phyloP scores from a whole-genome alignment of 805 yeast species.

The Candida tibetensis region DNA sequence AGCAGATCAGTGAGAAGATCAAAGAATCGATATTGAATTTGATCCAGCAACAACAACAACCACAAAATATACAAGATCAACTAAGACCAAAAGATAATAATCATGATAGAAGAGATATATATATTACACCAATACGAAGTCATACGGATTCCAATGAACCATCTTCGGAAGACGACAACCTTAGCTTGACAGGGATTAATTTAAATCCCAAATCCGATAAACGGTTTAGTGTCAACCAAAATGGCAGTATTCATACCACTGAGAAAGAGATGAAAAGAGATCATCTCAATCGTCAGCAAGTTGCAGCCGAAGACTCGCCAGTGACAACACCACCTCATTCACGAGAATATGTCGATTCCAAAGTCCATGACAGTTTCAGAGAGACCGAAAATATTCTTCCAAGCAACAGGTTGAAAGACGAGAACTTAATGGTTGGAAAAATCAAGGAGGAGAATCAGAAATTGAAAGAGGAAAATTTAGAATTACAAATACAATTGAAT shows the following conservation, averaged over 20 bases:
- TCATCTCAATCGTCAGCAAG: too few relatives aligned
- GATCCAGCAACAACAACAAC: neutral
- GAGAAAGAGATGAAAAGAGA: neutral
- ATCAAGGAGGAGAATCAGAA: slow-evolving; percentile 9
- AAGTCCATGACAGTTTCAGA: neutral
- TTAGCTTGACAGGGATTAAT: slow-evolving; percentile 13
- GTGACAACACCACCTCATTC: slow-evolving; percentile 36
- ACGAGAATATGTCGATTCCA: slow-evolving; percentile 12
- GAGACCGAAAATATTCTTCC: neutral
- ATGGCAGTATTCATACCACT: slow-evolving; percentile 8
- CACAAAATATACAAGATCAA: neutral
- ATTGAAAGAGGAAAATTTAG: slow-evolving; percentile 15
- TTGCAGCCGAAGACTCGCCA: slow-evolving; percentile 18
- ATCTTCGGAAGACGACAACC: slow-evolving; percentile 11
- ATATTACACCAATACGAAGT: slow-evolving; percentile 10
- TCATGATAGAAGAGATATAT: slow-evolving; percentile 5
- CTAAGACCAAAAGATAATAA: neutral
- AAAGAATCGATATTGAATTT: slow-evolving; percentile 2
- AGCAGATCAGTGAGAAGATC: slow-evolving; percentile 12
- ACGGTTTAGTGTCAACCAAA: slow-evolving; percentile 5
- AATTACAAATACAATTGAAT: slow-evolving; percentile 15
- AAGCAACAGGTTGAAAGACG: neutral
- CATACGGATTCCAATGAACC: slow-evolving; percentile 5
- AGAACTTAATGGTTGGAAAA: slow-evolving; percentile 1
- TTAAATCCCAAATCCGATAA: slow-evolving; percentile 6